Conservation (phyloP, 2,329 filamentous ascomycete genomes). For the Keithomyces neogunnii region DNA sequence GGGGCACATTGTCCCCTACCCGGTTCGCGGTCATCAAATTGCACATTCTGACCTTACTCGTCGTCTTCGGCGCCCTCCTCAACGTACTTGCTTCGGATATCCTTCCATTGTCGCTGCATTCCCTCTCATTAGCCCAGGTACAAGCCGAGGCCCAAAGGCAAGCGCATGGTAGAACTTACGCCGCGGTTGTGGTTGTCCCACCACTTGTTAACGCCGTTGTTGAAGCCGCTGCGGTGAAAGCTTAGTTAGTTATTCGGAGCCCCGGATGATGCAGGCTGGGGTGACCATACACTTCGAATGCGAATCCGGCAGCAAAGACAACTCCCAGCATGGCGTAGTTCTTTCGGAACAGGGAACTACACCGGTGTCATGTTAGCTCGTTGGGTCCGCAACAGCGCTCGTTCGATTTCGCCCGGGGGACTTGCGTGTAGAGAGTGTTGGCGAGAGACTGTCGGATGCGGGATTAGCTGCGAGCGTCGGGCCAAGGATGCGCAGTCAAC, state of each 20-base stretch:
- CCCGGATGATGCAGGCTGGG: conserved; percentile 3
- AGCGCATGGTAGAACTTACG: conserved; percentile 49
- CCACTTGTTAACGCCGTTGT: conserved; percentile 70
- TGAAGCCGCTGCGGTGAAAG: conserved; percentile 59
- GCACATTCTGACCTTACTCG: conserved; percentile 19
- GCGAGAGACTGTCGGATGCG: conserved; percentile 26
- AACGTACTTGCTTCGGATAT: conserved; percentile 88
- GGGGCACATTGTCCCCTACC: conserved; percentile 7
- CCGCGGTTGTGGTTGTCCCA: conserved; percentile 91
- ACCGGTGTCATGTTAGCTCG: conserved; percentile 16
- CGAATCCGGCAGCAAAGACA: conserved; percentile 84
- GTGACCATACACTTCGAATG: conserved; percentile 75
- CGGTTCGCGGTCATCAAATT: conserved; percentile 7
- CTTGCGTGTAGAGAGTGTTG: conserved; percentile 30
- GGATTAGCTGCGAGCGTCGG: conserved; percentile 23
- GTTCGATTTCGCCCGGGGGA: conserved; percentile 14
- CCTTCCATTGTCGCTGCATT: conserved; percentile 94
- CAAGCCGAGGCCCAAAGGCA: too few species aligned
- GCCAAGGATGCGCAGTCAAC: neutral
- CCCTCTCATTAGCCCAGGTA: conserved; percentile 17
- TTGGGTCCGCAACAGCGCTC: conserved; percentile 7
- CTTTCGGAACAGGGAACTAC: conserved; percentile 73
- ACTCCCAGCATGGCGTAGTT: conserved; percentile 82
- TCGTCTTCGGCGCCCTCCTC: conserved; percentile 61
- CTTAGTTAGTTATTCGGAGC: conserved; percentile 20